A percentile compares a stretch with the other conserved stretches of the same genome.
phyloP scores from a whole-genome alignment of 345 rosid genomes.

The Populus simonii region DNA sequence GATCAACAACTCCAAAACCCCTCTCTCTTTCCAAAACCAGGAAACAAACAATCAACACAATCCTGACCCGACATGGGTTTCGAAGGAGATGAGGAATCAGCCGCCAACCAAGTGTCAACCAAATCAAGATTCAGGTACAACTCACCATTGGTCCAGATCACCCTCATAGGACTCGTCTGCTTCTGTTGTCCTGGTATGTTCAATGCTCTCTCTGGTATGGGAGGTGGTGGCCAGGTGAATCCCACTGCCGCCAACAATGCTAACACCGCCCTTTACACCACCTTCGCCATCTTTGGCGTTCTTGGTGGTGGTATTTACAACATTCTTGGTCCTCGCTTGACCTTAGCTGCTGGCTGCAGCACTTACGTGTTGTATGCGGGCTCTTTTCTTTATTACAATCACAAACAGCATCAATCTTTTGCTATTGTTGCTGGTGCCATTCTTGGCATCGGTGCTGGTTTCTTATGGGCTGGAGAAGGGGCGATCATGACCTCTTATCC shows the following conservation, averaged over 20 bases:
- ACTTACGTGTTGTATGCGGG: constrained; percentile 71
- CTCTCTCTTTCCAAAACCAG: neutral
- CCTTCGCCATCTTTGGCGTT: constrained; percentile 58
- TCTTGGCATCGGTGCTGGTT: constrained; percentile 86
- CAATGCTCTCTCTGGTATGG: constrained; percentile 96
- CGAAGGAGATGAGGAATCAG: constrained; percentile 26
- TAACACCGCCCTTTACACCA: constrained; percentile 64
- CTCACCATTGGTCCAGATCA: constrained; percentile 71
- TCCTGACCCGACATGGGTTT: constrained; percentile 24
- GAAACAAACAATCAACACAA: no score
- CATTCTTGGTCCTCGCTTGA: constrained; percentile 56
- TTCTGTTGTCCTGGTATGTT: constrained; percentile 98
- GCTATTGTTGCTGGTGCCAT: constrained; percentile 55
- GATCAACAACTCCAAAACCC: neutral
- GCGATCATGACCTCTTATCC: constrained; percentile 98
- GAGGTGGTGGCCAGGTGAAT: constrained; percentile 88
- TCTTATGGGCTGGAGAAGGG: constrained; percentile 89
- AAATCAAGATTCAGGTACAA: constrained; percentile 51
- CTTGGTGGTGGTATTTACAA: constrained; percentile 67
- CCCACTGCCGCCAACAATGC: constrained; percentile 82
- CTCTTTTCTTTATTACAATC: constrained; percentile 65
- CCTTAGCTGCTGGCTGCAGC: constrained; percentile 66
- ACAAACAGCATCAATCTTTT: constrained; percentile 43
- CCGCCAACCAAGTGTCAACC: constrained; percentile 1
- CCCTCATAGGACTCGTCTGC: constrained; percentile 76